These are phyloP conservation scores for Clitopilus passeckerianus DNA, from an alignment of 768 basidiomycete species.

Conservation along the genomic window DNA sequence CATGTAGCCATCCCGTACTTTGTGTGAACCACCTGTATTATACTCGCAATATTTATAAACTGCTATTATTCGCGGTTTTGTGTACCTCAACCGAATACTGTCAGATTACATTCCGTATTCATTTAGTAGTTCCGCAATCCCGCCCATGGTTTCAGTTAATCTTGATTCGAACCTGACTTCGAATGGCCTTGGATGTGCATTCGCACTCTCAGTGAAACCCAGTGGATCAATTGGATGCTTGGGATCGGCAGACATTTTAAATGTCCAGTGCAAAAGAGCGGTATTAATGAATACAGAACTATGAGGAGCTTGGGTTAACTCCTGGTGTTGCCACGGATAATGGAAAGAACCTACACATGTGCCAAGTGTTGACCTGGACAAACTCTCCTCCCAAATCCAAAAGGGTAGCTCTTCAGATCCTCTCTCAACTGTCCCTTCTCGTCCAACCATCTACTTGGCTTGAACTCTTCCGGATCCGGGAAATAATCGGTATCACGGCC, in stretches of 20 bases:
- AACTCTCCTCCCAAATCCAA: constrained; percentile 57
- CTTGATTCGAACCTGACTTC: constrained; percentile 51
- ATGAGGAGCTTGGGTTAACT: neutral
- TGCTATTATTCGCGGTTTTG: no score
- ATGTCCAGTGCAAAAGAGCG: constrained; percentile 62
- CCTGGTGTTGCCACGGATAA: neutral
- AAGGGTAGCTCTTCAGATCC: constrained; percentile 47
- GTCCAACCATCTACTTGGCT: constrained; percentile 54
- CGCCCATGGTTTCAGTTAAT: constrained; percentile 21
- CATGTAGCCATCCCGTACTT: no score
- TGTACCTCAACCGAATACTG: no score
- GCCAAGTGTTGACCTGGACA: constrained; percentile 67
- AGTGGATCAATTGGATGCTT: constrained; percentile 44
- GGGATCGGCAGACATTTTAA: constrained; percentile 48
- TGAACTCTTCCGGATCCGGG: constrained; percentile 53
- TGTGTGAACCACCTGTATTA: no score
- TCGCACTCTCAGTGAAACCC: constrained; percentile 60
- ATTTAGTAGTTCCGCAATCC: constrained; percentile 32
- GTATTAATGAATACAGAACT: constrained; percentile 53
- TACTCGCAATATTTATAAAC: no score
- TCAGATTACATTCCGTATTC: constrained; percentile 24
- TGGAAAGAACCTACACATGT: constrained; percentile 17
- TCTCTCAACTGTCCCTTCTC: constrained; percentile 38
- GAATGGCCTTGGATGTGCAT: constrained; percentile 62
- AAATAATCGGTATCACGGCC: constrained; percentile 54